phyloP scores from a whole-genome alignment of 805 yeast species.

The Trichomonascus vanleenenianus region DNA sequence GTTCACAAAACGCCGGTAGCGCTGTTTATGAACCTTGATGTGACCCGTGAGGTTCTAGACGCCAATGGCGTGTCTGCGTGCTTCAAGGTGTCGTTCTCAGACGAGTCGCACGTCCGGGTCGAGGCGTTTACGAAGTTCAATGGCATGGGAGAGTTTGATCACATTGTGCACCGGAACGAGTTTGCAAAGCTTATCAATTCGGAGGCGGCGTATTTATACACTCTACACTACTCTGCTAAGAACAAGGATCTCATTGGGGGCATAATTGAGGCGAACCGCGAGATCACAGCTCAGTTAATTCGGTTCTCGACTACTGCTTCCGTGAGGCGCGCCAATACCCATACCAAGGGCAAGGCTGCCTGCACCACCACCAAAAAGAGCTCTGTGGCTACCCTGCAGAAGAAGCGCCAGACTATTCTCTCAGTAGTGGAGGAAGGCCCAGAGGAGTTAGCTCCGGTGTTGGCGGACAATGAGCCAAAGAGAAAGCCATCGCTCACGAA shows the following conservation, averaged over 20 bases:
- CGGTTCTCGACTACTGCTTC: slow-evolving; percentile 19
- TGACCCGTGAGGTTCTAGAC: slow-evolving; percentile 32
- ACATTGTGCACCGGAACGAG: slow-evolving; percentile 25
- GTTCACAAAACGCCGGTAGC: slow-evolving; percentile 49
- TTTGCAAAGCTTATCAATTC: slow-evolving; percentile 33
- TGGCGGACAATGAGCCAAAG: no score
- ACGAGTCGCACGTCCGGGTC: slow-evolving; percentile 25
- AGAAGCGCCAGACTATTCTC: not conserved
- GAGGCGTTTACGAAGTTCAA: slow-evolving; percentile 15
- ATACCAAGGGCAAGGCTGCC: no score
- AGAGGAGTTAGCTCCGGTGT: no score
- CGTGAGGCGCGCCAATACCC: not conserved
- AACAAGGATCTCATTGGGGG: slow-evolving; percentile 26
- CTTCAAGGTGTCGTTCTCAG: slow-evolving; percentile 38
- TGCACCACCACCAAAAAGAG: not conserved
- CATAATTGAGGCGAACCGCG: slow-evolving; percentile 28
- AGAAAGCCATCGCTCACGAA: no score
- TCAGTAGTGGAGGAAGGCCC: not conserved
- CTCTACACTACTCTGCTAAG: slow-evolving; percentile 29
- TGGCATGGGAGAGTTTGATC: slow-evolving; percentile 15
- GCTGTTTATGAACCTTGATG: slow-evolving; percentile 53
- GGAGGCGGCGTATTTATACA: slow-evolving; percentile 33
- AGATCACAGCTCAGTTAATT: slow-evolving; percentile 16
- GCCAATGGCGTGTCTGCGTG: slow-evolving; percentile 38
- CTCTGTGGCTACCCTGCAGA: no score